Base-by-base conservation (phyloP, 495 filamentous ascomycete species). In the Alectoria sarmentosa region DNA sequence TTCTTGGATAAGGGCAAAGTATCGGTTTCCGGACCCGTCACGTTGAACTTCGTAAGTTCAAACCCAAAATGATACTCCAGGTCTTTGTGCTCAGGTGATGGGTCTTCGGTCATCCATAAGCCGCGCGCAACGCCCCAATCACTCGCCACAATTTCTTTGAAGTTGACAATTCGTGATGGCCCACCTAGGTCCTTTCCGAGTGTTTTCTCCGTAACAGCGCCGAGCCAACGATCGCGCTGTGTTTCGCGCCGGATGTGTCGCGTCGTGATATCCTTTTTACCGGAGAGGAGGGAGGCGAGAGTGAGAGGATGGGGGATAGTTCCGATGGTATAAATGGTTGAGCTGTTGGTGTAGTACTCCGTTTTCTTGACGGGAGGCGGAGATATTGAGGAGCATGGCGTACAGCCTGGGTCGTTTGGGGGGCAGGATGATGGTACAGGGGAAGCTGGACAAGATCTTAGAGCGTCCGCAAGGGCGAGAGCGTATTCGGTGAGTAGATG, bases 11-110 rank as follows among this genome's bases (percentile, higher is more conserved):
- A 42, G 32, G 67, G 66, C 14, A 63, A n/a, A 1, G 34, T 60
- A 13, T 67, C 39, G 8, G 32, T 30, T 26, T 64, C 63, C 58
- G 59, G 39, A 65, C 70, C 23, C 64, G 73, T 69, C 8, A 61
- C 55, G 36, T 71, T 71, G 41, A 64, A 65, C 10, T 55, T n/a
- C 11, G 92, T 87, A 15, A 96, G 79, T 37, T 78, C 77, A 77
- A 98, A 98, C 56, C 93, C 93, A 69, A 97, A 89, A 70, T 87
- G 83, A 90, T 91, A 97, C 67, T 95, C 90, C 0, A 95, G 75
- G 64, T 93, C 79, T 26, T 73, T 73, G 46, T 75, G 73, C 0
- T 77, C 72, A 4, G 79, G 74, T 8, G 81, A 79, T 8, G 77
- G 77, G 69, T 96, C 94, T 54, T 90, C 88, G 0, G 88, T 89